These are phyloP conservation scores for Pythium periplocum DNA, from an alignment of 352 stramenopile species.

Conservation along the genomic window DNA sequence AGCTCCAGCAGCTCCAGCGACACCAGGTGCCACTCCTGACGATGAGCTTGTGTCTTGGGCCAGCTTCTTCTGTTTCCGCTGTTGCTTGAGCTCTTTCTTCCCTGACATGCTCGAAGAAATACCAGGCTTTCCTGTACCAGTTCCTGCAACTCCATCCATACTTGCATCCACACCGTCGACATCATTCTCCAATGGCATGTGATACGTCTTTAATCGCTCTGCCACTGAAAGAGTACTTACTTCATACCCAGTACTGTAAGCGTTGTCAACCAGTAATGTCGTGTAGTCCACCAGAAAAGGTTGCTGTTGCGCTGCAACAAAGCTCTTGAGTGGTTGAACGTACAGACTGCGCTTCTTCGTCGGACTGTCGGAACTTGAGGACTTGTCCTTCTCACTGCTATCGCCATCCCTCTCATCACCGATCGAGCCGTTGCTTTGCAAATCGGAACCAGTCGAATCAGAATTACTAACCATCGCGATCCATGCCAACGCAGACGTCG, in stretches of 20 bases:
- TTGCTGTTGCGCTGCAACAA: slow-evolving; percentile 65
- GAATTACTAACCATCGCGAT: slow-evolving; percentile 6
- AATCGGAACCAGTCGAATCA: too few relatives aligned
- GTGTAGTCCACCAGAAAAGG: slow-evolving; percentile 77
- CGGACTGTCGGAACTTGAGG: slow-evolving; percentile 12
- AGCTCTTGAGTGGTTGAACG: slow-evolving; percentile 47
- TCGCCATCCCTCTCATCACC: too few relatives aligned
- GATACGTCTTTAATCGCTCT: slow-evolving; percentile 54
- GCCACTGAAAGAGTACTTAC: slow-evolving; percentile 56
- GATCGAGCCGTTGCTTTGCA: too few relatives aligned
- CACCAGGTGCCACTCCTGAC: slow-evolving; percentile 1
- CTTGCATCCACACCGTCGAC: background rate
- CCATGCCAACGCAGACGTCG: slow-evolving; percentile 21
- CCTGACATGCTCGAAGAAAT: slow-evolving; percentile 21
- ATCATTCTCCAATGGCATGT: slow-evolving; percentile 18
- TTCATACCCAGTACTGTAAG: slow-evolving; percentile 76
- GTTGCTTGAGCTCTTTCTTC: slow-evolving; percentile 71
- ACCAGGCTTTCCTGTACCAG: slow-evolving; percentile 11
- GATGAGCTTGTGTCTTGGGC: slow-evolving; percentile 29
- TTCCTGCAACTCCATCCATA: slow-evolving; percentile 1
- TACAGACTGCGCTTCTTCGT: slow-evolving; percentile 28
- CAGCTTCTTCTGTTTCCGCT: slow-evolving; percentile 62
- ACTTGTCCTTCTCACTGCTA: slow-evolving; percentile 3
- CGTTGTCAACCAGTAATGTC: slow-evolving; percentile 67
- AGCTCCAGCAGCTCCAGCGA: slow-evolving; percentile 5